phyloP scores from a whole-genome alignment of 352 stramenopile species.

The Pythium brassicae region DNA sequence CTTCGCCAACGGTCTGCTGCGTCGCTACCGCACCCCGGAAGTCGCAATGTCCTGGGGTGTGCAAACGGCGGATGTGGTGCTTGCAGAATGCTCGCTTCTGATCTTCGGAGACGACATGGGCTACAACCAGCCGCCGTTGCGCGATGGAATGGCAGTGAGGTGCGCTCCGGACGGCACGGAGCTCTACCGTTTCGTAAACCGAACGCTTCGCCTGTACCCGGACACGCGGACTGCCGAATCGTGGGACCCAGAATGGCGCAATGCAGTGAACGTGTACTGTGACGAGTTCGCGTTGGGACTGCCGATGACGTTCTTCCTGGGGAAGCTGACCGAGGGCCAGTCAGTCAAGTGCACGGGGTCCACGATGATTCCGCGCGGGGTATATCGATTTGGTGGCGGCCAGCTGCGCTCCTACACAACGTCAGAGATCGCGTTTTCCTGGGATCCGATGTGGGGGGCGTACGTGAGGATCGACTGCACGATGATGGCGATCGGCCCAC shows the following conservation, averaged over 20 bases:
- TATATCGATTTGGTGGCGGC: slow-evolving; percentile 11
- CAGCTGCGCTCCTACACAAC: slow-evolving; percentile 16
- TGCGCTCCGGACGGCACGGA: not conserved
- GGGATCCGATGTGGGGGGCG: slow-evolving; percentile 15
- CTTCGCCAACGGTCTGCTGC: slow-evolving; percentile 11
- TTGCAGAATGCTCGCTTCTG: slow-evolving; percentile 4
- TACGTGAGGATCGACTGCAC: slow-evolving; percentile 14
- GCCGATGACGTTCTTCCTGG: slow-evolving; percentile 9
- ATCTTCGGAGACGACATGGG: slow-evolving; percentile 5
- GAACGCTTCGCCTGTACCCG: slow-evolving; percentile 14
- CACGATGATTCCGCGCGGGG: not conserved
- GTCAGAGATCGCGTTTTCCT: slow-evolving; percentile 13
- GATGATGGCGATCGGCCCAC: not conserved
- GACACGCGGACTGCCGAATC: slow-evolving; percentile 12
- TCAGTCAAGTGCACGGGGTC: slow-evolving; percentile 13
- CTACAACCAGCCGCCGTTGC: slow-evolving; percentile 6
- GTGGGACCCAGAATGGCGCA: slow-evolving; percentile 16
- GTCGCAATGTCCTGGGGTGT: slow-evolving; percentile 23
- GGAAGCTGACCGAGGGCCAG: slow-evolving; percentile 12
- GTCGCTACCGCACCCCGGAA: slow-evolving; percentile 7
- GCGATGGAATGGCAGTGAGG: slow-evolving; percentile 10
- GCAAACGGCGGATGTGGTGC: slow-evolving; percentile 5
- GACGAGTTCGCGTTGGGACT: not conserved
- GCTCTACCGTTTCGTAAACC: slow-evolving; percentile 5
- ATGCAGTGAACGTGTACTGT: slow-evolving; percentile 13